Evolutionary conservation across 495 filamentous ascomycete species (phyloP).

Genomic region (Penicillium coprophilum): DNA sequence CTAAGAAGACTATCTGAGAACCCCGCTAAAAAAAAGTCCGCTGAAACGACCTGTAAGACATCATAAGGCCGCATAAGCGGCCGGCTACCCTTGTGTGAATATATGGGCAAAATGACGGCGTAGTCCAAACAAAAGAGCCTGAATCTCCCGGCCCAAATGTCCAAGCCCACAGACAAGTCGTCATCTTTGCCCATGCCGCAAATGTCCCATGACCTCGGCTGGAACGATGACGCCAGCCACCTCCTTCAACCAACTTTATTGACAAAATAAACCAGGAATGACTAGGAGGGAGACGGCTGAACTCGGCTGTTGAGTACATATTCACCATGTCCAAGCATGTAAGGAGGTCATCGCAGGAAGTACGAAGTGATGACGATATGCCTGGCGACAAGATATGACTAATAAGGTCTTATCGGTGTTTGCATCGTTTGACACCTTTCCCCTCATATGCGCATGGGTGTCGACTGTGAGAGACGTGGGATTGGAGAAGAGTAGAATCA

Average conservation of each 20-base stretch:
- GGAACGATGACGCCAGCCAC: conserved; percentile 11
- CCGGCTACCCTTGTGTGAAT: no score
- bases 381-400: background rate
- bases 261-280: conserved; percentile 7
- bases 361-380: background rate
- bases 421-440: conserved; percentile 2
- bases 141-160: background rate
- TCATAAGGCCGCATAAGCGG: no score
- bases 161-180: background rate
- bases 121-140: background rate
- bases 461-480: no score
- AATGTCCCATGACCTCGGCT: conserved; percentile 9
- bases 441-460: no score
- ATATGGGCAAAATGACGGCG: background rate
- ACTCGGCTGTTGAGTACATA: background rate
- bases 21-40: no score
- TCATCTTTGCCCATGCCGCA: conserved; percentile 3
- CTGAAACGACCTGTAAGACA: no score
- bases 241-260: conserved; percentile 5
- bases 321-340: background rate
- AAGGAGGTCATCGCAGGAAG: conserved; percentile 3
- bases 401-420: conserved; percentile 11
- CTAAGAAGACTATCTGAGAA: no score
- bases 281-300: background rate
- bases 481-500: conserved; percentile 6